Evolutionary conservation across 148 eudicot species (phyloP).

Genomic region (Nepenthes mirabilis): DNA sequence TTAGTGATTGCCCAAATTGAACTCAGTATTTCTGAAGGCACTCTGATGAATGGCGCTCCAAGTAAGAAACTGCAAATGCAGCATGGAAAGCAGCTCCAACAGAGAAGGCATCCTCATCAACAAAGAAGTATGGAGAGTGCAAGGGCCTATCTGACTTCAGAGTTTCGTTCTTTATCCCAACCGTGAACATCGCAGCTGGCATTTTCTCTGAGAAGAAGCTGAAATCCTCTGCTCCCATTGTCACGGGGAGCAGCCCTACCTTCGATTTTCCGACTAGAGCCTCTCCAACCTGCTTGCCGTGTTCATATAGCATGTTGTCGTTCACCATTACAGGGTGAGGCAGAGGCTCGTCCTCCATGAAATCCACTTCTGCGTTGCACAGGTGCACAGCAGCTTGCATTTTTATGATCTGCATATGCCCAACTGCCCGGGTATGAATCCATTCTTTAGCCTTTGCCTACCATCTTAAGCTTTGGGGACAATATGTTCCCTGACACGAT

Average conservation of each 20-base stretch:
- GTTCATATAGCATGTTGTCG: constrained; percentile 33
- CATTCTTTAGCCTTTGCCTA: no score
- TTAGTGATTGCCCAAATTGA: no score
- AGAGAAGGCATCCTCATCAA: constrained; percentile 53
- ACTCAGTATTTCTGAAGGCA: background rate
- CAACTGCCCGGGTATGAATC: no score
- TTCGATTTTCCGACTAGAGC: constrained; percentile 32
- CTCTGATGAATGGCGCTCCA: constrained; percentile 24
- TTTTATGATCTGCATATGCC: constrained; percentile 33
- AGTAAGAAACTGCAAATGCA: constrained; percentile 52
- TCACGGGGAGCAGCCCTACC: constrained; percentile 16
- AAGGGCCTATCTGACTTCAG: constrained; percentile 20
- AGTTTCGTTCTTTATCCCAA: constrained; percentile 39
- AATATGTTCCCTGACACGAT: no score
- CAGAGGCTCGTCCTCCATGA: constrained; percentile 37
- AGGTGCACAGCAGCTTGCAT: constrained; percentile 44
- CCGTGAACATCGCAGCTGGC: constrained; percentile 39
- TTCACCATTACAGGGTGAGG: constrained; percentile 46
- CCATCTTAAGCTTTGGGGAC: no score
- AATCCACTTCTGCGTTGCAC: constrained; percentile 45
- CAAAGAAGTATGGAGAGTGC: constrained; percentile 53
- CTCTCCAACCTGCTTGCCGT: constrained; percentile 38
- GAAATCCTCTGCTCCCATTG: constrained; percentile 51
- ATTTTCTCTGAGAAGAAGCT: constrained; percentile 47
- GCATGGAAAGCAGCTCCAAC: constrained; percentile 59